Base-by-base conservation (phyloP, 1,139 yeast species). In the Taphrina deformans region DNA sequence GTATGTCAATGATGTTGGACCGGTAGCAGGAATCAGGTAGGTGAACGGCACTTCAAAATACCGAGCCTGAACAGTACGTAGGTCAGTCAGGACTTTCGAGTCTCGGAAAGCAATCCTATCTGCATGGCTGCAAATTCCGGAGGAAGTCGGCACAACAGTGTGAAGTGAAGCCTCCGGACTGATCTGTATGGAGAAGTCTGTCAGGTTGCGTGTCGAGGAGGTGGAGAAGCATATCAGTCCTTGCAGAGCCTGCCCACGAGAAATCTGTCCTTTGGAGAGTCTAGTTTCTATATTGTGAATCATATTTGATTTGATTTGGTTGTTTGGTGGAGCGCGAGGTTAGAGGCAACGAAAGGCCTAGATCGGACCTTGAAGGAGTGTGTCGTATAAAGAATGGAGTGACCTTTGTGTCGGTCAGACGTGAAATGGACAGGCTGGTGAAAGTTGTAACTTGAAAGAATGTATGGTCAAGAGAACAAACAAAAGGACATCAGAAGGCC, bases 51-150 rank as follows among this genome's bases (percentile, higher is more conserved):
- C 23, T n/a, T 48, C 35, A 18, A 48, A 48, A 12, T 24, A 16
- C n/a, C 27, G 48, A 5, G 27, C 48, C 27, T 23, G 48, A 3
- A 9, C 7, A 9, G 7, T 10, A 7, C 27, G 27, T 6, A 16
- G 9, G 21, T 16, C 10, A 2, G 10, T 48, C 53, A 29, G 21
- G 18, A 33, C 16, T 12, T 29, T 51, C 2, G 55, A 2, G 44
- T 31, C 27, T 24, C 35, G 35, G 18, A 23, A 51, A 5, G 29
- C 33, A 21, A 21, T 16, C 10, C 29, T 31, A 16, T 51, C 55
- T 51, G 55, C 55, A 51, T 51, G 55, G 16, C 44, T 33, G 14
- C 31, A 10, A 7, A 51, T 16, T n/a, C 55, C 55, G 33, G 55
- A 51, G 9, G 55, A 9, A 1, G 55, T 16, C 9, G 55, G 55